Conservation (phyloP, 768 basidiomycete genomes). For the Lentinula aciculospora region DNA sequence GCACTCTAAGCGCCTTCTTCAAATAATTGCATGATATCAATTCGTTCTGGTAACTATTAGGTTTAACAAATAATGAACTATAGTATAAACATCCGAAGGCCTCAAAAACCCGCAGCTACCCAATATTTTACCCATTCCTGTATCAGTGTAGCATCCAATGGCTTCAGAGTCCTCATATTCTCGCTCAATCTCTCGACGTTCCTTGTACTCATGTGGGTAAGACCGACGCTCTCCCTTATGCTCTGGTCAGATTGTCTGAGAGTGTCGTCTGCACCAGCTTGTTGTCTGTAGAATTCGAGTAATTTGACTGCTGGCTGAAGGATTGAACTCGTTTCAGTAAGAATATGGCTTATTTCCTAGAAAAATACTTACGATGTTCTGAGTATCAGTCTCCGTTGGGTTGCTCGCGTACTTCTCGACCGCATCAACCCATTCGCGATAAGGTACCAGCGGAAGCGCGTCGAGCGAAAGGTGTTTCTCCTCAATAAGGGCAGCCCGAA, state of each 20-base stretch:
- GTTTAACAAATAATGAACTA: no score
- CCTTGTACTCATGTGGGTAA: background rate
- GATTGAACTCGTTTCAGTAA: background rate
- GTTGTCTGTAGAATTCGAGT: slow-evolving; percentile 18
- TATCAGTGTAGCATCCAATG: background rate
- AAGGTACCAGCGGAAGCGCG: slow-evolving; percentile 17
- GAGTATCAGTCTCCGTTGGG: slow-evolving; percentile 20
- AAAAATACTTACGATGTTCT: slow-evolving; percentile 23
- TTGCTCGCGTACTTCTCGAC: slow-evolving; percentile 18
- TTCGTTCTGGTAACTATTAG: no score
- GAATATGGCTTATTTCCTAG: background rate
- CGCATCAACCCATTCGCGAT: slow-evolving; percentile 22
- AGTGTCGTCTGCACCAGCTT: slow-evolving; percentile 15
- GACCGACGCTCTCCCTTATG: slow-evolving; percentile 1
- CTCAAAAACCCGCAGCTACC: background rate
- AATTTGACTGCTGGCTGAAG: slow-evolving; percentile 29
- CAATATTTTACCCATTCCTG: slow-evolving; percentile 4
- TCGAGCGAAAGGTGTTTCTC: slow-evolving; percentile 8
- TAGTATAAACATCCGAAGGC: no score
- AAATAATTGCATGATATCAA: no score
- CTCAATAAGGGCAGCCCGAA: slow-evolving; percentile 15
- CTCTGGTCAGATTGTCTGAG: slow-evolving; percentile 2
- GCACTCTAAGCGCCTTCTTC: no score
- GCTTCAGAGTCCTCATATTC: background rate
- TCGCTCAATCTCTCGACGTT: slow-evolving; percentile 2